phyloP scores from a whole-genome alignment of 257 asterid genomes.

The Ajuga chamaepitys region DNA sequence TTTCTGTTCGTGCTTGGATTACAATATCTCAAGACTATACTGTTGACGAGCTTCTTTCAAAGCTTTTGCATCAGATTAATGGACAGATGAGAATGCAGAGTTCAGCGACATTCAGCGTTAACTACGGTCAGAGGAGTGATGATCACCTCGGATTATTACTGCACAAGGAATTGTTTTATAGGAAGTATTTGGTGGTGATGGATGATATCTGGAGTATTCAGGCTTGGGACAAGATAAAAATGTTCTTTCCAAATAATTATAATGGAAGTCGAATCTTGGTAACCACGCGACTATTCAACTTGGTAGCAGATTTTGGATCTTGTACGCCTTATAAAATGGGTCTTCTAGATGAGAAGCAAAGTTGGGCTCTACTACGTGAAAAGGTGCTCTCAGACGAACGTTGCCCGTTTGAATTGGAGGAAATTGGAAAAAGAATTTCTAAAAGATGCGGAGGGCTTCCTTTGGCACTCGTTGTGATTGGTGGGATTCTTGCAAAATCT shows the following conservation, averaged over 20 bases:
- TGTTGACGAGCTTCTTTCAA: no score
- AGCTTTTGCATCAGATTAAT: no score
- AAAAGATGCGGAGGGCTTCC: constrained; percentile 28
- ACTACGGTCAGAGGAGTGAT: no score
- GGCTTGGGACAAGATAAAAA: constrained; percentile 21
- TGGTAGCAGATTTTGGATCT: no score
- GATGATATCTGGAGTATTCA: constrained; percentile 31
- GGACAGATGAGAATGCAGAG: no score
- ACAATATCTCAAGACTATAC: no score
- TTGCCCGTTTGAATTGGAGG: constrained; percentile 16
- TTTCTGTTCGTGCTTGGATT: no score
- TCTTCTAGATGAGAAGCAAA: constrained; percentile 6
- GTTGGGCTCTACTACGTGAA: constrained; percentile 27
- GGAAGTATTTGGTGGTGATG: constrained; percentile 24
- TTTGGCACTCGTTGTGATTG: constrained; percentile 20
- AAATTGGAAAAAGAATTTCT: constrained; percentile 20
- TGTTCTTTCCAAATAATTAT: constrained; percentile 20
- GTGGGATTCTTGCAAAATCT: neutral
- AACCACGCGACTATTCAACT: no score
- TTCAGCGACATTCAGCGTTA: no score
- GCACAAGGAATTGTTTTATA: neutral
- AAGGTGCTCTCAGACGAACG: constrained; percentile 20
- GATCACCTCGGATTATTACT: no score
- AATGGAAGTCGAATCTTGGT: no score
- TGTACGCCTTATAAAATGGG: no score